Percentiles rank a stretch among this genome's conserved stretches.
These are phyloP conservation scores for Dactylellina sp. DNA, from an alignment of 2,329 filamentous ascomycete genomes.

Conservation along the genomic window DNA sequence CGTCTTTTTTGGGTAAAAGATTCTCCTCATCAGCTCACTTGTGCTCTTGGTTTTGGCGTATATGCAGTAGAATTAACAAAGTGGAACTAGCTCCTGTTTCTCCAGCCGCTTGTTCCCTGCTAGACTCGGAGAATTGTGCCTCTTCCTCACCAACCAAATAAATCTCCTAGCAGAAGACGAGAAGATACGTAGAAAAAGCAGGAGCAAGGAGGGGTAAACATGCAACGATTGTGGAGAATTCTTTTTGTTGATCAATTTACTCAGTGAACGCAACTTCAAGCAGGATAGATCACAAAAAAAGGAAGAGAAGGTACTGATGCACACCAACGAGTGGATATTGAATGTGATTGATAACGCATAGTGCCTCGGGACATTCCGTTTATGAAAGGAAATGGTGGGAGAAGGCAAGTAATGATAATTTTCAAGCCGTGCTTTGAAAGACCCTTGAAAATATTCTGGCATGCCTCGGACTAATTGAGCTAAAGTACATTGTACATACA, in stretches of 20 bases:
- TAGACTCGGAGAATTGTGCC: constrained; percentile 14
- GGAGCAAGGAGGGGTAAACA: constrained; percentile 8
- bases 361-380: constrained; percentile 2
- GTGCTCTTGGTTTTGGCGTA: background rate
- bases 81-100: background rate
- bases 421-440: background rate
- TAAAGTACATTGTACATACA: background rate
- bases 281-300: background rate
- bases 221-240: background rate
- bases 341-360: constrained; percentile 11
- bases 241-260: background rate
- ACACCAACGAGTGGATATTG: constrained; percentile 9
- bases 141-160: background rate
- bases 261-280: background rate
- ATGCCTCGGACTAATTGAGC: background rate
- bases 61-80: background rate
- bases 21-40: too few relatives aligned
- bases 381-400: constrained; percentile 8
- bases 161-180: constrained; percentile 7
- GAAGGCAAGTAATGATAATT: background rate
- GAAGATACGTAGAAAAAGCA: background rate
- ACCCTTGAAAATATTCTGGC: constrained; percentile 7
- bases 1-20: background rate
- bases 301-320: background rate
- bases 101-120: constrained; percentile 1